Conservation (phyloP, 2,329 filamentous ascomycete genomes). For the Penicillium crustosum region DNA sequence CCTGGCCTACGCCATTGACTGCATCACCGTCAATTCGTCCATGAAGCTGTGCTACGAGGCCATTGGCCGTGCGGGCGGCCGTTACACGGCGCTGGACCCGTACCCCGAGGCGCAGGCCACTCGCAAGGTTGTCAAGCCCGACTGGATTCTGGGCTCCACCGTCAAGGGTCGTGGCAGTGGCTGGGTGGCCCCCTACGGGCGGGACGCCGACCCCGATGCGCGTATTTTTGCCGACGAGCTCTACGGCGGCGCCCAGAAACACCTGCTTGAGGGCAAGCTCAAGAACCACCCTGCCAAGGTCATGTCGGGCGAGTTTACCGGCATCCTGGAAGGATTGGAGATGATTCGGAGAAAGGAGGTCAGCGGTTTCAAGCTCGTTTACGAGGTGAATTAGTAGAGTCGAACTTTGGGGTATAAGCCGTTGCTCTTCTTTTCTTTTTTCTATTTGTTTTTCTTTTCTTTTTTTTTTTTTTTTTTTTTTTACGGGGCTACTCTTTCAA, state of each 20-base stretch:
- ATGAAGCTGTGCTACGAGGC: slow-evolving; percentile 10
- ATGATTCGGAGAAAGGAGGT: background rate
- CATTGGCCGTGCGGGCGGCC: slow-evolving; percentile 10
- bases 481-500: no score
- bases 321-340: background rate
- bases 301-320: background rate
- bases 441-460: no score
- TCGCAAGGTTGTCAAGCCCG: background rate
- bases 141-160: background rate
- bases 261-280: background rate
- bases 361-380: background rate
- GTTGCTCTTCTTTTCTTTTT: no score
- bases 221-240: background rate
- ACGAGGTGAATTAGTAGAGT: background rate
- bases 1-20: slow-evolving; percentile 12
- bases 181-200: background rate
- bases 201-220: background rate
- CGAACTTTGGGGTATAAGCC: background rate
- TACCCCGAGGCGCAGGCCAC: slow-evolving; percentile 1
- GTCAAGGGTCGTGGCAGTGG: background rate
- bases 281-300: background rate
- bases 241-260: background rate
- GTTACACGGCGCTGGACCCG: slow-evolving; percentile 10
- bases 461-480: no score
- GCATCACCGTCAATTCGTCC: background rate